These are phyloP conservation scores for Trypanosoma cruzi DNA, from an alignment of 208 protist species.

Conservation along the genomic window DNA sequence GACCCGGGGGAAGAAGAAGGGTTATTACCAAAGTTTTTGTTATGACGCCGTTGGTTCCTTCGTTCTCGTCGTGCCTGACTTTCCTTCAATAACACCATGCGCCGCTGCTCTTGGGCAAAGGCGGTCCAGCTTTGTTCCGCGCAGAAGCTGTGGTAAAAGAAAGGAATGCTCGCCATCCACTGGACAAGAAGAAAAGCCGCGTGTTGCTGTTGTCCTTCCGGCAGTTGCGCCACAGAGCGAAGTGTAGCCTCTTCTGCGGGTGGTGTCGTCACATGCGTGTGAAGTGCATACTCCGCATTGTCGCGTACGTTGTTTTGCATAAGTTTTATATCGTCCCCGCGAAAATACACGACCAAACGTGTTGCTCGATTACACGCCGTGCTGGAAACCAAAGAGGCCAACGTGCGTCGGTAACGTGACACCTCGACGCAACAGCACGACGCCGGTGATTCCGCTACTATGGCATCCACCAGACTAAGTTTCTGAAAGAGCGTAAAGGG, in stretches of 20 bases:
- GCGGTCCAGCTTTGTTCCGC: conserved; percentile 63
- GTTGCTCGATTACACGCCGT: conserved; percentile 76
- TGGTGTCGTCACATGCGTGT: conserved; percentile 75
- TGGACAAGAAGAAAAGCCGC: conserved; percentile 44
- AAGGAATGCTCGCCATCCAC: conserved; percentile 67
- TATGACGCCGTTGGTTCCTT: conserved; percentile 13
- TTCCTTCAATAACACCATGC: conserved; percentile 61
- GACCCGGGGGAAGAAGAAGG: too few species aligned
- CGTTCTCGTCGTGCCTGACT: conserved; percentile 37
- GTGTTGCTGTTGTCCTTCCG: conserved; percentile 21
- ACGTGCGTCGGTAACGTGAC: conserved; percentile 6
- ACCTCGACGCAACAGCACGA: conserved; percentile 11
- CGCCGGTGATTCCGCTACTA: conserved; percentile 20
- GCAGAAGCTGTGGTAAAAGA: conserved; percentile 87
- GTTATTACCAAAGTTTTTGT: not conserved
- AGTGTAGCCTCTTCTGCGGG: conserved; percentile 57
- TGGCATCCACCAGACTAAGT: conserved; percentile 58
- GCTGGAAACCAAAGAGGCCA: conserved; percentile 39
- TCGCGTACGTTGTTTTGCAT: conserved; percentile 78
- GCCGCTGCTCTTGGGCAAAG: conserved; percentile 85
- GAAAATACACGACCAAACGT: conserved; percentile 83
- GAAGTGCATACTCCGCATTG: conserved; percentile 62
- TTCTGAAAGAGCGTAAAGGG: conserved; percentile 59
- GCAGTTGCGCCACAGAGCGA: conserved; percentile 21
- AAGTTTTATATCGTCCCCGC: conserved; percentile 79